Conservation (phyloP, 306 rosid species). For the Prinsepia uniflora region DNA sequence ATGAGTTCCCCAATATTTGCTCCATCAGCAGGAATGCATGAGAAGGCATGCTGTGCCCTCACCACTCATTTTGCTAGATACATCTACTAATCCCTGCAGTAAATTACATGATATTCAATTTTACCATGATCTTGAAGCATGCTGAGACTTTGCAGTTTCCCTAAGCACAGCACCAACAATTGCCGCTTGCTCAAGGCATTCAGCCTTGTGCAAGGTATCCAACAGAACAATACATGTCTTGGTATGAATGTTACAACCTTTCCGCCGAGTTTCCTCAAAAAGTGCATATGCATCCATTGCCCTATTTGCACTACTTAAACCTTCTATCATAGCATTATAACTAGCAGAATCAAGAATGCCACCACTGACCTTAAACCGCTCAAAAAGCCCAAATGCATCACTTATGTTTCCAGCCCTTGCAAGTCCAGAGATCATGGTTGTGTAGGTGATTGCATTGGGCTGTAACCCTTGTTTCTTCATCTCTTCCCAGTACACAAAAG, state of each 20-base stretch:
- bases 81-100: constrained; percentile 12
- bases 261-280: constrained; percentile 80
- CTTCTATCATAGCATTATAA: constrained; percentile 85
- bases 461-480: constrained; percentile 82
- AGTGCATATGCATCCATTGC: constrained; percentile 78
- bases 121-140: constrained; percentile 69
- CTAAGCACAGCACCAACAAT: constrained; percentile 82
- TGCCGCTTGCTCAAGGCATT: constrained; percentile 90
- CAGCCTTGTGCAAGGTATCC: constrained; percentile 87
- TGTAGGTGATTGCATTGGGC: constrained; percentile 73
- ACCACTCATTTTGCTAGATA: background rate
- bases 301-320: constrained; percentile 65
- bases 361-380: constrained; percentile 67
- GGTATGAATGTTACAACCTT: constrained; percentile 63
- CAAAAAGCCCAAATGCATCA: constrained; percentile 68
- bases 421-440: constrained; percentile 88
- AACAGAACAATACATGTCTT: constrained; percentile 82
- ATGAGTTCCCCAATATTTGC: background rate
- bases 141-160: constrained; percentile 86
- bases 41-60: constrained; percentile 1
- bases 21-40: background rate
- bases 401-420: constrained; percentile 79
- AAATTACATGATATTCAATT: constrained; percentile 7
- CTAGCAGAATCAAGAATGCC: constrained; percentile 77
- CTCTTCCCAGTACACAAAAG: constrained; percentile 96